Base-by-base conservation (phyloP, 140 eudicot genomes). In the Stevia rebaudiana region DNA sequence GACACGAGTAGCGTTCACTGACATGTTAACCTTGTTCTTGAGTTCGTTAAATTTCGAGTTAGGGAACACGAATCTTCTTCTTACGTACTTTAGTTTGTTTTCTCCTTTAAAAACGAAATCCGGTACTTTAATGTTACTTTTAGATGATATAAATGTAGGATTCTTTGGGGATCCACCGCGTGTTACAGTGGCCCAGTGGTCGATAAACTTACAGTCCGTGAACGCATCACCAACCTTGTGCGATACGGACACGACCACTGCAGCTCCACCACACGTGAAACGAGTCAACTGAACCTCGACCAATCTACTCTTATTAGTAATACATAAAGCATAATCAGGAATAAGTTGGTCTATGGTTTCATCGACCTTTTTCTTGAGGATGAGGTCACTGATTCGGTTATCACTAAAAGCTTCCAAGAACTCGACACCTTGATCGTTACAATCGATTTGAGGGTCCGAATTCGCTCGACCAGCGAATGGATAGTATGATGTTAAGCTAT, bases 391-490 rank as follows among this genome's bases (percentile, higher is more conserved):
- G 53, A 51, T 28, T 23, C 11, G 28, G 17, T 11, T 37, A 39
- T 67, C 63, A n/a, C 18, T 51, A 4, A 22, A 52, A 28, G 75
- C 65, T 81, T 81, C 86, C 6, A 62, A 11, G 41, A 72, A 76
- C 33, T 61, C 60, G 0, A 58, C 78, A 0, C 86, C 82, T 6
- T 43, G 36, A 12, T 77, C 86, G 8, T 77, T 81, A 16, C 86
- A 81, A 16, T 81, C 68, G 7, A 81, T 61, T 21, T 23, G 44
- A 60, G 64, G 61, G 11, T 23, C 62, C 3, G 60, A 54, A 11
- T 49, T 21, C 1, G 41, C 7, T 41, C 79, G 42, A 31, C 86
- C 86, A 1, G 86, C 79, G 17, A 80, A 52, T 1, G 77, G 82
- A 24, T 75, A 79, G 64, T 65, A 79, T 6, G 35, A 41, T 15